Base-by-base conservation (phyloP, 345 rosid genomes). In the Fremontodendron californicum region DNA sequence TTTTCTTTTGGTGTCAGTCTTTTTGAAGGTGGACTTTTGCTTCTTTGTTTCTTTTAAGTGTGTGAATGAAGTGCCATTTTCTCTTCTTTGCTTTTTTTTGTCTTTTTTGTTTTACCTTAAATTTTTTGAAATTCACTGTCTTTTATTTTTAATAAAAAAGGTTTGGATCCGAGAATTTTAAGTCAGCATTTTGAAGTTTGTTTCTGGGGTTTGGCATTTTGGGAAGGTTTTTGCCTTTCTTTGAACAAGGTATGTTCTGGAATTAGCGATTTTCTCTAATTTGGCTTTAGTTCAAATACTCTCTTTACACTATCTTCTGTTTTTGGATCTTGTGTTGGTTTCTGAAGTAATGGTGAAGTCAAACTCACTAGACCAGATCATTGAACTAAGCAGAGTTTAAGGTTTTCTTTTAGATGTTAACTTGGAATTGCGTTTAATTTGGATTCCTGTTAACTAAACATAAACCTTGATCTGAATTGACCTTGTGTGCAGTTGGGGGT, bases 81-180 rank as follows among this genome's bases (percentile, higher is more conserved):
- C 73, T 54, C 57, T 63, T 73, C 45, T 39, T 78, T 55, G 46
- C 74, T 58, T 35, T 55, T 81, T 58, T 35, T 63, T 80, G 74
- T 84, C 86, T 77, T 11, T 75, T 64, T 78, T 76, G 83, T 63
- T 52, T 29, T 37, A 21, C 55, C 69, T 79, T 80, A 48, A 77
- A 63, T 25, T 3, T 1, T 72, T 83, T 83, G 35, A 58, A 81
- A 64, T 81, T 74, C 64, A 27, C 64, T 65, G 75, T 31, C 6
- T 76, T 79, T 33, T 52, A 57, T 35, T 33, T 62, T 39, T 49
- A 42, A 39, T 5, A 2, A 5, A n/a, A 64, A 74, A 51, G 83
- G 67, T 80, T 86, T 80, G 88, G 88, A 88, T 89, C 93, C 74
- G 81, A 45, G 74, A 63, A 29, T 75, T 61, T 75, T 52, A 74